Evolutionary conservation across 345 rosid genomes (phyloP).

Genomic region (Acer campestre): DNA sequence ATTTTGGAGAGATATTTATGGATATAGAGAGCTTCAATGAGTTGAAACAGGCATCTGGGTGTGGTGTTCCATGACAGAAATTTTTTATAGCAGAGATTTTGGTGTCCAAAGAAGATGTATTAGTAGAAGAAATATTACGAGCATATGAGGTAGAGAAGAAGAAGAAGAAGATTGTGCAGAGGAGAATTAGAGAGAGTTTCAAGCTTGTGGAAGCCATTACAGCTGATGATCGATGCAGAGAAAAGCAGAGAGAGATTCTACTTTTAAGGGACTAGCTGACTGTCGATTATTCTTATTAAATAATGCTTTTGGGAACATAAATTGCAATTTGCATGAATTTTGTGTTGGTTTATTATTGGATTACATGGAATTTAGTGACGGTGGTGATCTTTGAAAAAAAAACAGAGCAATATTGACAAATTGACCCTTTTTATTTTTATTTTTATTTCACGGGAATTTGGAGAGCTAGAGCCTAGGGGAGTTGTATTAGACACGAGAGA

Average conservation of each 20-base stretch:
- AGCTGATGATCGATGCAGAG: slow-evolving; percentile 1
- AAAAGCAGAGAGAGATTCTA: background rate
- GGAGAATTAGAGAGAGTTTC: slow-evolving; percentile 17
- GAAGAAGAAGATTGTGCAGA: slow-evolving; percentile 41
- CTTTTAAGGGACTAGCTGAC: background rate
- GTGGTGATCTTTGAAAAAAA: slow-evolving; percentile 8
- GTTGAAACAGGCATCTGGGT: slow-evolving; percentile 65
- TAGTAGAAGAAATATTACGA: slow-evolving; percentile 25
- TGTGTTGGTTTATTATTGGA: background rate
- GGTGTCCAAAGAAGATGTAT: slow-evolving; percentile 29
- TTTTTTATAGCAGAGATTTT: slow-evolving; percentile 38
- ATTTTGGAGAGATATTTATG: slow-evolving; percentile 60
- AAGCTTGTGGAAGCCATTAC: slow-evolving; percentile 46
- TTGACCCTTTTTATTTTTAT: too few species aligned
- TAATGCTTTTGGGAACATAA: slow-evolving; percentile 12
- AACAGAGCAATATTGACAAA: background rate
- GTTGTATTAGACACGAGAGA: background rate
- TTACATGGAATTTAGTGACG: background rate
- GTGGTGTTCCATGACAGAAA: slow-evolving; percentile 64
- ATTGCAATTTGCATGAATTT: slow-evolving; percentile 8
- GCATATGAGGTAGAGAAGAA: slow-evolving; percentile 30
- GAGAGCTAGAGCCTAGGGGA: background rate
- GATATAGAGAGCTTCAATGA: slow-evolving; percentile 74
- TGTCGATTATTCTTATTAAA: background rate
- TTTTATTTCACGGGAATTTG: background rate